Evolutionary conservation across 164 flowering plant genomes (phyloP).

Genomic region (Liriodendron chinense): DNA sequence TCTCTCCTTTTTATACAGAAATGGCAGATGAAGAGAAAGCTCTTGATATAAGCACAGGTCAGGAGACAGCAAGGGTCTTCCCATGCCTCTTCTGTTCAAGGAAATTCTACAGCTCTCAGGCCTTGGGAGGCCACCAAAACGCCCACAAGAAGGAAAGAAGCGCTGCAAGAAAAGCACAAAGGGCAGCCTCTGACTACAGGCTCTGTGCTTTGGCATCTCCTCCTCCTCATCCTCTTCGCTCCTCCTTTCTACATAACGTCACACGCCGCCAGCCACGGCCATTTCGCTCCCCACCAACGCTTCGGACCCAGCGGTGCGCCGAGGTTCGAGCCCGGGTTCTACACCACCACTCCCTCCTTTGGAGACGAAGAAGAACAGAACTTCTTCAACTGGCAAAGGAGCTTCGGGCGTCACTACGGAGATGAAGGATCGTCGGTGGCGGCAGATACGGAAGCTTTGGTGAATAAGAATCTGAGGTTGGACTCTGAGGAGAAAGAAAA

Average conservation of each 20-base stretch:
- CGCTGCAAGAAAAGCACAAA: slow-evolving; percentile 56
- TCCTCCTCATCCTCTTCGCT: slow-evolving; percentile 21
- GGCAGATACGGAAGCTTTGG: neutral
- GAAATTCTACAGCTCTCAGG: slow-evolving; percentile 65
- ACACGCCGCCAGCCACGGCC: slow-evolving; percentile 47
- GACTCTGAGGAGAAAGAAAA: slow-evolving; percentile 22
- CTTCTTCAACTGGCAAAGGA: slow-evolving; percentile 44
- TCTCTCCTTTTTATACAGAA: neutral
- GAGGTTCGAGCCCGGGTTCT: slow-evolving; percentile 38
- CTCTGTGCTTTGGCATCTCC: slow-evolving; percentile 22
- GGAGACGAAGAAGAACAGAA: slow-evolving; percentile 38
- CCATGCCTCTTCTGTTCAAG: slow-evolving; percentile 67
- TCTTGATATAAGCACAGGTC: neutral
- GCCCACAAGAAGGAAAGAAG: slow-evolving; percentile 73
- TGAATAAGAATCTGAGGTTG: slow-evolving; percentile 5
- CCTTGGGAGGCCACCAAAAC: slow-evolving; percentile 77
- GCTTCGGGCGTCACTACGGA: slow-evolving; percentile 21
- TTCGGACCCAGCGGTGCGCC: slow-evolving; percentile 55
- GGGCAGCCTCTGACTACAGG: slow-evolving; percentile 41
- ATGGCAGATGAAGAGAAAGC: slow-evolving; percentile 15
- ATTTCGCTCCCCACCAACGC: slow-evolving; percentile 24
- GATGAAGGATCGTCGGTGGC: neutral
- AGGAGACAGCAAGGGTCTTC: slow-evolving; percentile 45
- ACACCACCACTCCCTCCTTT: slow-evolving; percentile 16
- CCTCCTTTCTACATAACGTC: slow-evolving; percentile 53